phyloP scores from a whole-genome alignment of 495 filamentous ascomycete genomes.

The Aspergillus mulundensis region DNA sequence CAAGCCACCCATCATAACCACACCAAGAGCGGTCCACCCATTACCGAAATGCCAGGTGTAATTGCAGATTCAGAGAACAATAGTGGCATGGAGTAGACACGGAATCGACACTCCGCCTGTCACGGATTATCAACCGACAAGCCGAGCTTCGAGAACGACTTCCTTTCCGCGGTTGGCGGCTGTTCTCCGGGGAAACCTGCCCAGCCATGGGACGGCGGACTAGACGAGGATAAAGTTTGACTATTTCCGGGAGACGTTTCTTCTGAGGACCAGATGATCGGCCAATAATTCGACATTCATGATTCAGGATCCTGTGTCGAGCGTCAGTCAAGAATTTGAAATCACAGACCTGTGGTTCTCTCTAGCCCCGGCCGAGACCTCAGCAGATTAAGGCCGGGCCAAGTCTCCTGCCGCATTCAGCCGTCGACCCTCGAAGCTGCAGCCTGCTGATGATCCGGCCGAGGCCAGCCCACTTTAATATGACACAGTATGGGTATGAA shows the following conservation, averaged over 20 bases:
- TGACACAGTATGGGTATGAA: not conserved
- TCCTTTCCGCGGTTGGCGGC: not conserved
- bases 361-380: not conserved
- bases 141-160: not conserved
- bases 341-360: constrained; percentile 4
- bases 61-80: not conserved
- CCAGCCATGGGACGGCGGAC: not conserved
- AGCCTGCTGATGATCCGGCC: not conserved
- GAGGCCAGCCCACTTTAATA: not conserved
- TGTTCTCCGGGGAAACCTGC: not conserved
- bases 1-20: no score
- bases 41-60: no score
- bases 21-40: no score
- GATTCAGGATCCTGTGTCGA: not conserved
- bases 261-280: not conserved
- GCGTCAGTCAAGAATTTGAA: not conserved
- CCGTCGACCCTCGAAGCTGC: not conserved
- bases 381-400: not conserved
- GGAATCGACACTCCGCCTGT: not conserved
- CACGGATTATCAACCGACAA: not conserved
- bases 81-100: not conserved
- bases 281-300: not conserved
- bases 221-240: not conserved
- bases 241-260: not conserved
- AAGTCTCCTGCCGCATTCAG: not conserved